These are phyloP conservation scores for Fomitiporia mediterranea DNA, from an alignment of 1,284 basidiomycete species.

Conservation along the genomic window DNA sequence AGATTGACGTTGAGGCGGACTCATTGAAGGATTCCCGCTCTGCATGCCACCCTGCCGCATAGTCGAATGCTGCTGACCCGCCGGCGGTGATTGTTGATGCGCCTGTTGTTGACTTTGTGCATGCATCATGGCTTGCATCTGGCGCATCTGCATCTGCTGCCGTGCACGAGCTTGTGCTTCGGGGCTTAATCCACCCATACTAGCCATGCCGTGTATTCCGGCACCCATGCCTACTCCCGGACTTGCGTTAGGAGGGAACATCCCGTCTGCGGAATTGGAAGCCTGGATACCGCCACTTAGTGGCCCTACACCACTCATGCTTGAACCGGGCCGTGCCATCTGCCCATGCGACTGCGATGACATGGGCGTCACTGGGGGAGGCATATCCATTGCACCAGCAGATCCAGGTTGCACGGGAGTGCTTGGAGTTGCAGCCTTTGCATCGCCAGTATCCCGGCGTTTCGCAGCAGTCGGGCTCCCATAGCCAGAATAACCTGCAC, in stretches of 20 bases:
- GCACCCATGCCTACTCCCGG: background rate
- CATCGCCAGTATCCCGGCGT: conserved; percentile 66
- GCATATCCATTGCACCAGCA: conserved; percentile 25
- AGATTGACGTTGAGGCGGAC: conserved; percentile 19
- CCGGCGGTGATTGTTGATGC: conserved; percentile 3
- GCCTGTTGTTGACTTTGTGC: conserved; percentile 15
- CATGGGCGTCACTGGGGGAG: conserved; percentile 26
- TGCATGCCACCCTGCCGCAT: conserved; percentile 28
- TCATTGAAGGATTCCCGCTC: conserved; percentile 22
- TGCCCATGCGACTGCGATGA: conserved; percentile 19
- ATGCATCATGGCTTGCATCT: conserved; percentile 33
- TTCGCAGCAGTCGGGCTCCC: conserved; percentile 40
- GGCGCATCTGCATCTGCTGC: conserved; percentile 45
- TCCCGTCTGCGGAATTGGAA: background rate
- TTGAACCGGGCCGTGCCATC: conserved; percentile 9
- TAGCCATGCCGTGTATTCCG: background rate
- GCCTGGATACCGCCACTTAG: background rate
- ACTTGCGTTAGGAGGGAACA: background rate
- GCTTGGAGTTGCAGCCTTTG: conserved; percentile 17
- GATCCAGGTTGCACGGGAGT: conserved; percentile 27
- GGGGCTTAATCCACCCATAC: conserved; percentile 2
- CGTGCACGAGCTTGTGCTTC: conserved; percentile 33
- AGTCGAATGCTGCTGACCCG: conserved; percentile 2
- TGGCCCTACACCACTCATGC: conserved; percentile 2
- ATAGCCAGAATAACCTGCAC: conserved; percentile 28